Percentiles rank a stretch among this genome's conserved stretches.
phyloP scores from a whole-genome alignment of 2,329 filamentous ascomycete species.

The Periconia macrospinosa region DNA sequence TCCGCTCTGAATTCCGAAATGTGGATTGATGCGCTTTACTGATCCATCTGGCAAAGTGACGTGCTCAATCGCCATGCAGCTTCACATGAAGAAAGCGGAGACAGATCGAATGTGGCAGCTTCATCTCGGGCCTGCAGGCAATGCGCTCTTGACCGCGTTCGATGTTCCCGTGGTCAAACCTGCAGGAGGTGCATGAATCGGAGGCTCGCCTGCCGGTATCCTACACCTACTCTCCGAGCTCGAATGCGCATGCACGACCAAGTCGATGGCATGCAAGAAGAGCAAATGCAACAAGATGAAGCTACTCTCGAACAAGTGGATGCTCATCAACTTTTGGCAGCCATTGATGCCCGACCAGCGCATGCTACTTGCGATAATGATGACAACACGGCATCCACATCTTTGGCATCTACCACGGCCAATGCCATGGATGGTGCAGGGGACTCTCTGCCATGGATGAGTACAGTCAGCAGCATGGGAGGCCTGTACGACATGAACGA shows the following conservation, averaged over 20 bases:
- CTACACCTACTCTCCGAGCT: constrained; percentile 4
- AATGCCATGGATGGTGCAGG: neutral
- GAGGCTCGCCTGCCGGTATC: constrained; percentile 23
- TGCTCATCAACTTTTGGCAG: neutral
- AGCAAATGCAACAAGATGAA: neutral
- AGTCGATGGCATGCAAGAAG: neutral
- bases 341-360: neutral
- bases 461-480: neutral
- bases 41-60: too few species aligned
- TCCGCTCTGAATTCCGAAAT: constrained; percentile 4
- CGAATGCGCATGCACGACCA: neutral
- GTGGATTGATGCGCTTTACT: too few species aligned
- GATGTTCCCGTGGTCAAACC: constrained; percentile 28
- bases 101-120: neutral
- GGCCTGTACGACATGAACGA: too few species aligned
- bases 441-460: neutral
- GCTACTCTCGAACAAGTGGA: neutral
- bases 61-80: too few species aligned
- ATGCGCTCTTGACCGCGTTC: constrained; percentile 29
- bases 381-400: neutral
- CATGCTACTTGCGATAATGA: neutral
- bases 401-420: neutral
- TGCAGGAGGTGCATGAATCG: constrained; percentile 28
- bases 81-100: constrained; percentile 1
- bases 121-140: constrained; percentile 24